Conservation (phyloP, 129 eudicot species). For the Artemisia argyi region DNA sequence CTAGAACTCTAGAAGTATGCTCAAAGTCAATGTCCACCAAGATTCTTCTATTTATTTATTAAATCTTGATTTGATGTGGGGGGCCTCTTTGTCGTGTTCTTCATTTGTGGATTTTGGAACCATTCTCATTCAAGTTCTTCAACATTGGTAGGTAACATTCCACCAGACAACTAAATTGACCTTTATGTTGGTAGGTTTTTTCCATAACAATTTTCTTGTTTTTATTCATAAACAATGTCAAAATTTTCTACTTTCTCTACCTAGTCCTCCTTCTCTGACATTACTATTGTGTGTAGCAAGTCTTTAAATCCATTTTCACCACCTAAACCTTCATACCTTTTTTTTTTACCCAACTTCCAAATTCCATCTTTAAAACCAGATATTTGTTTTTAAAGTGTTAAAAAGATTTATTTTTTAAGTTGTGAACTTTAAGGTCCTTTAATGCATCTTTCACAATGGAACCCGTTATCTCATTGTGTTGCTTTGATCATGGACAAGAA, state of each 20-base stretch:
- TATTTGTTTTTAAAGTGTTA: not conserved
- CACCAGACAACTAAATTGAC: conserved; percentile 29
- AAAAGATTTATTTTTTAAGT: conserved; percentile 18
- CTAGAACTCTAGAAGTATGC: not conserved
- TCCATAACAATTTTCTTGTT: not conserved
- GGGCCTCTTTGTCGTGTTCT: conserved; percentile 4
- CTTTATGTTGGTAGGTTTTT: conserved; percentile 25
- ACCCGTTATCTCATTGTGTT: conserved; percentile 81
- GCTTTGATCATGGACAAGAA: conserved; percentile 71
- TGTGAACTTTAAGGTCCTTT: not conserved
- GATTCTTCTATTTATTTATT: too few relatives aligned
- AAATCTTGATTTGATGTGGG: not conserved
- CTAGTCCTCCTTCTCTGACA: conserved; percentile 20
- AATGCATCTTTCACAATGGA: conserved; percentile 92
- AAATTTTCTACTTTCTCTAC: conserved; percentile 28
- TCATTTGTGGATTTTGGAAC: conserved; percentile 3
- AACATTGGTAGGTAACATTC: conserved; percentile 18
- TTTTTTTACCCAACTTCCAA: not conserved
- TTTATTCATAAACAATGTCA: not conserved
- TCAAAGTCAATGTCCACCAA: conserved; percentile 14
- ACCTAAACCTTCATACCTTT: not conserved
- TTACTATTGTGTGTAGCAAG: conserved; percentile 3
- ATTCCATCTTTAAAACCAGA: conserved; percentile 1
- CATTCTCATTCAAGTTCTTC: not conserved
- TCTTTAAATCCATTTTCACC: conserved; percentile 11